Base-by-base conservation (phyloP, 2,329 filamentous ascomycete genomes). In the Ophiocordyceps camponoti-saundersi region DNA sequence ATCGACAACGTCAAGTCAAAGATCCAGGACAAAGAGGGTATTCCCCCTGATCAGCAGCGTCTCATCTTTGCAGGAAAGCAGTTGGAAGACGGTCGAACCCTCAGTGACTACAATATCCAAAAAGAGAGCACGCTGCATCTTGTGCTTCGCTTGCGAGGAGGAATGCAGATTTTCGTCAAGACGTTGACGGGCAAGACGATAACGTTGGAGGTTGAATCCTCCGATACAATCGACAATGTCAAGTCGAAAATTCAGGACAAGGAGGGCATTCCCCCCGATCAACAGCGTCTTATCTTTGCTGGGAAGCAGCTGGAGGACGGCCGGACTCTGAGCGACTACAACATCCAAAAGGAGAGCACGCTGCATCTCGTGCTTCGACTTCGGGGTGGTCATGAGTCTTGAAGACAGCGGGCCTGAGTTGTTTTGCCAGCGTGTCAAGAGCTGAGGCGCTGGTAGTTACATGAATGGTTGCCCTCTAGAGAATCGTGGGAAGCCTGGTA, bases 1-100 rank as follows among this genome's bases (percentile, higher is more conserved):
- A 94, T 94, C 66, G 88, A 95, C 72, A 95, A 95, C 52, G 89
- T 95, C 39, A 95, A 95, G 79, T 80, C 76, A 45, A 95, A 95
- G 77, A 95, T 95, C 42, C 89, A 95, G 67, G 89, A 95, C 61
- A 95, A 95, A 78, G 89, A 95, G 67, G 89, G 89, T 23, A 95
- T 95, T 46, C 89, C 89, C 41, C 89, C 89, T 10, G 89, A 95
- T 61, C 89, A 95, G 66, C 89, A 95, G 71, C 89, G 88, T 57
- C 66, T 29, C 26, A 29, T 29, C 26, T 29, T 29, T 29, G 26
- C 26, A 5, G 36, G 89, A 48, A 95, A 95, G 76, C 89, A 95
- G 64, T 78, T 95, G 12, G 89, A 95, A 65, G 89, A 95, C 56
- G 89, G 89, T 52, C 86, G 89, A 47, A 94, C 88, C 26, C 73